Percentiles rank a stretch among this genome's conserved stretches.
Conservation (phyloP, 2,329 filamentous ascomycete genomes). For the Aureobasidium sp. region DNA sequence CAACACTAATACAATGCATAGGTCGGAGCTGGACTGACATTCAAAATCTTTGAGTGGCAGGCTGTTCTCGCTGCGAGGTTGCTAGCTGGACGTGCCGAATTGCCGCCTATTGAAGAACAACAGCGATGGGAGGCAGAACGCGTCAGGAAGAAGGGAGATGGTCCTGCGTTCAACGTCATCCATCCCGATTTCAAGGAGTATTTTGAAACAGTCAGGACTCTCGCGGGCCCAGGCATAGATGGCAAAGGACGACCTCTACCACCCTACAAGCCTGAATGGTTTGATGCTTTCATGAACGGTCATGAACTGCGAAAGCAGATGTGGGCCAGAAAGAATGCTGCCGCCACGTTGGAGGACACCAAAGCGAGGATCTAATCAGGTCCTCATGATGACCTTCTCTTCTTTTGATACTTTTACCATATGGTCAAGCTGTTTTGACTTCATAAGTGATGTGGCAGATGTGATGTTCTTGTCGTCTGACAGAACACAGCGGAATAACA, state of each 20-base stretch:
- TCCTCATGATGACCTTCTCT: background rate
- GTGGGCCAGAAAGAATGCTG: constrained; percentile 18
- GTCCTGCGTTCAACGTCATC: constrained; percentile 49
- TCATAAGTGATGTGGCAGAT: background rate
- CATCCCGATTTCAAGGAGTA: constrained; percentile 59
- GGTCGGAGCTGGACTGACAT: constrained; percentile 51
- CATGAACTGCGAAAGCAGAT: constrained; percentile 16
- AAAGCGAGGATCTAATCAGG: background rate
- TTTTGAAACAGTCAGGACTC: constrained; percentile 49
- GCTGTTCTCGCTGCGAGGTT: constrained; percentile 55
- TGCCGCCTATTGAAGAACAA: constrained; percentile 47
- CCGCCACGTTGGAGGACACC: background rate
- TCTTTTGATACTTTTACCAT: background rate
- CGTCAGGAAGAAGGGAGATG: constrained; percentile 49
- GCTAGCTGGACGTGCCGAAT: constrained; percentile 46
- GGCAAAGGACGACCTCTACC: constrained; percentile 39
- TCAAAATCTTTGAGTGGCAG: constrained; percentile 65
- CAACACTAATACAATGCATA: background rate
- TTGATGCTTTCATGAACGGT: constrained; percentile 13
- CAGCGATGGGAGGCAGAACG: constrained; percentile 51
- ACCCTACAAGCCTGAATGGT: constrained; percentile 16
- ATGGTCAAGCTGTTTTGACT: background rate
- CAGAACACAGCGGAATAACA: background rate
- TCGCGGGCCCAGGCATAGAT: constrained; percentile 41
- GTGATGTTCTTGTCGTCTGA: background rate